These are phyloP conservation scores for Sphaceloma murrayae DNA, from an alignment of 2,329 filamentous ascomycete species.

Conservation along the genomic window DNA sequence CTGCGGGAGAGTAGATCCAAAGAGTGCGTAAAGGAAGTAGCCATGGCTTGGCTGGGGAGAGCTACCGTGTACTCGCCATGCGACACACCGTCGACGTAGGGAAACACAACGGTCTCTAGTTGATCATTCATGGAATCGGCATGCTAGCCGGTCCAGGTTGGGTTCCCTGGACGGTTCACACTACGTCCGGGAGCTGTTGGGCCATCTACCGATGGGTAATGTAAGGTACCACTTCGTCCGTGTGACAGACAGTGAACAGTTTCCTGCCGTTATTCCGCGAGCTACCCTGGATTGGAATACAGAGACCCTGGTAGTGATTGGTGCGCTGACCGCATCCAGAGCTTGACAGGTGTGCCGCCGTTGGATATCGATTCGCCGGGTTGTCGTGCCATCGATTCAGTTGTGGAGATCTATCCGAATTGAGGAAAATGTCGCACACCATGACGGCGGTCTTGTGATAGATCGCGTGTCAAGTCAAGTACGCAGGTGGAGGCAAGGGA, in stretches of 20 bases:
- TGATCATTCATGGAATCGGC: too few species aligned
- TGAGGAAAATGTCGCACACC: conserved; percentile 4
- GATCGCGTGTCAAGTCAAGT: too few species aligned
- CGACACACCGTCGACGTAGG: background rate
- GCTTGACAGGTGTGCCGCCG: conserved; percentile 11
- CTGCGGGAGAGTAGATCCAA: background rate
- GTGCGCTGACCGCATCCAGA: background rate
- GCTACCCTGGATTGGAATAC: background rate
- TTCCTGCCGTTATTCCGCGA: too few species aligned
- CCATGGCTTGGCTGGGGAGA: too few species aligned
- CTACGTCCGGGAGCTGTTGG: too few species aligned
- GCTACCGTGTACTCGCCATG: background rate
- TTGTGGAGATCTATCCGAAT: too few species aligned
- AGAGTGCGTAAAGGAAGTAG: background rate
- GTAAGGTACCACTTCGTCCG: too few species aligned
- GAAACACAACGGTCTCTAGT: background rate
- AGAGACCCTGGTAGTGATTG: background rate
- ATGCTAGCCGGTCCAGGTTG: too few species aligned
- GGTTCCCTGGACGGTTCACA: too few species aligned
- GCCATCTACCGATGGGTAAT: too few species aligned
- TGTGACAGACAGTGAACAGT: background rate
- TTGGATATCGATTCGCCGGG: conserved; percentile 15
- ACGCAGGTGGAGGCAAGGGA: background rate
- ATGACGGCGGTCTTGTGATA: background rate
- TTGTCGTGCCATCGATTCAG: conserved; percentile 6